A percentile compares a stretch with the other conserved stretches of the same genome.
phyloP scores from a whole-genome alignment of 2,329 filamentous ascomycete species.

The Penicillium aurantiogriseum region DNA sequence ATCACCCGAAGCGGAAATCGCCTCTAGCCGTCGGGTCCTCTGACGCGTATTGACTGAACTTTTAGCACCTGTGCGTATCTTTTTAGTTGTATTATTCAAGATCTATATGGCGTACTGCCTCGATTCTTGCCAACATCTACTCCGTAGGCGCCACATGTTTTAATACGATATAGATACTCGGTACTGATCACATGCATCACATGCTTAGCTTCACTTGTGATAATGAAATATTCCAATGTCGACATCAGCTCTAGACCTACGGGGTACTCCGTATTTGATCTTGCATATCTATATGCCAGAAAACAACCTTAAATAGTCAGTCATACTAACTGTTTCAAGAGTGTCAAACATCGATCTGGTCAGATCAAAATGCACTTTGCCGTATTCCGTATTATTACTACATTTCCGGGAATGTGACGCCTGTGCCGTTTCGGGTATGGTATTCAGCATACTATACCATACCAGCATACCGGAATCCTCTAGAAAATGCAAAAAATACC shows the following conservation, averaged over 20 bases:
- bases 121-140: background rate
- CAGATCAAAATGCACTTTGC: background rate
- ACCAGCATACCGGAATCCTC: constrained; percentile 10
- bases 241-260: constrained; percentile 4
- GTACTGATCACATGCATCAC: constrained; percentile 6
- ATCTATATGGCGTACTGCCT: background rate
- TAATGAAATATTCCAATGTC: background rate
- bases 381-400: constrained; percentile 6
- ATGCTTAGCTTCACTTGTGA: background rate
- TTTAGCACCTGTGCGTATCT: too few relatives aligned
- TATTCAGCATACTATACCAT: constrained; percentile 23
- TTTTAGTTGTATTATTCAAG: background rate
- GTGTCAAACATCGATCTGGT: background rate
- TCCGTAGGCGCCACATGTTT: too few relatives aligned
- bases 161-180: background rate
- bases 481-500: constrained; percentile 12
- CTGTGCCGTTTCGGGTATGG: constrained; percentile 13
- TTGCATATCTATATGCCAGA: constrained; percentile 4
- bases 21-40: background rate
- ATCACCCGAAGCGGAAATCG: background rate
- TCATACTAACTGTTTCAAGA: background rate
- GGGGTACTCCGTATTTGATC: background rate
- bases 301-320: constrained; percentile 6
- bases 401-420: constrained; percentile 18
- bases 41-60: background rate